phyloP scores from a whole-genome alignment of 192 early-diverging fungal species.

The Entomortierella chlamydospora region DNA sequence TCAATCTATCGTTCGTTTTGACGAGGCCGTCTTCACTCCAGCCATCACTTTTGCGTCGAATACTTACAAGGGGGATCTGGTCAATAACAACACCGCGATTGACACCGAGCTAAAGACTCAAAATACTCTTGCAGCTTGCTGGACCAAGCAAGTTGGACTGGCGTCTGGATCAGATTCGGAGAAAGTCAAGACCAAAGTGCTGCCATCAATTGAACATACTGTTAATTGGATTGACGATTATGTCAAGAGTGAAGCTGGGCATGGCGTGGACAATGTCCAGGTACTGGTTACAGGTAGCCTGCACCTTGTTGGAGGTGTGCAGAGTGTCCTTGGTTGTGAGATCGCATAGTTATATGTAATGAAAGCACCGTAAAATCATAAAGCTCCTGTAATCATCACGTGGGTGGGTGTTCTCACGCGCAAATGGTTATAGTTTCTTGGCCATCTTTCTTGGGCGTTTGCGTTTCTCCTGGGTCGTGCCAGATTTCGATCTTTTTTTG shows the following conservation, averaged over 20 bases:
- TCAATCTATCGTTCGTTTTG: slow-evolving; percentile 58
- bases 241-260: slow-evolving; percentile 17
- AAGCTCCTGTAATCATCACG: too few species aligned
- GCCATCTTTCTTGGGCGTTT: too few species aligned
- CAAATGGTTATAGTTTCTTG: too few species aligned
- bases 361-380: too few species aligned
- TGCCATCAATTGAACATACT: slow-evolving; percentile 74
- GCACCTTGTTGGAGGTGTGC: slow-evolving; percentile 88
- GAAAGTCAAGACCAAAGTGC: slow-evolving; percentile 43
- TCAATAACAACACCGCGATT: slow-evolving; percentile 73
- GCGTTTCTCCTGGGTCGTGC: too few species aligned
- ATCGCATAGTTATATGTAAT: too few species aligned
- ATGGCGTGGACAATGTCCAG: slow-evolving; percentile 52
- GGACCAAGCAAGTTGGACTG: slow-evolving; percentile 52
- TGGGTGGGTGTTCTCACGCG: too few species aligned
- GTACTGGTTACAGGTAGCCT: slow-evolving; percentile 94
- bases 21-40: slow-evolving; percentile 84
- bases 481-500: too few species aligned
- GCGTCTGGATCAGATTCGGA: slow-evolving; percentile 8
- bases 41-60: slow-evolving; percentile 67
- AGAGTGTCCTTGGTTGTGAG: slow-evolving; percentile 76
- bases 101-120: slow-evolving; percentile 73
- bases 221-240: slow-evolving; percentile 63
- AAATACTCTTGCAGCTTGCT: slow-evolving; percentile 67
- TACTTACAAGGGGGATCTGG: slow-evolving; percentile 66